Evolutionary conservation across 1,139 yeast genomes (phyloP), one percentile per base, ranked within the genome.

Genomic region (Geotrichum phurueaensis): DNA sequence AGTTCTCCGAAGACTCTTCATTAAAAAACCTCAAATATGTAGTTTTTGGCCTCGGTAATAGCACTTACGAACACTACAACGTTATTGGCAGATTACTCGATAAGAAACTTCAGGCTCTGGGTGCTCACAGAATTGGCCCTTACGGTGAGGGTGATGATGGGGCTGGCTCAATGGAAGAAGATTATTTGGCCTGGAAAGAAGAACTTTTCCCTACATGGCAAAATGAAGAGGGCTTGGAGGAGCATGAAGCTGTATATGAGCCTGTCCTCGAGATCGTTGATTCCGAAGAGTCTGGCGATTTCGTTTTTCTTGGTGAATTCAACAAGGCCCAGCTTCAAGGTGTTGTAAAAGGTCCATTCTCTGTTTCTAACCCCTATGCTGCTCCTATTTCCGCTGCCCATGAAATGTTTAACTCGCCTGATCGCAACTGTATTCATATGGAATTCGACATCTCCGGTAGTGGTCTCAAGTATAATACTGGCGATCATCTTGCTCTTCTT

Each of bases 61-160:
- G 94, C 57, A 91, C 97, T 47, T 92, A 92, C 71, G 98, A 92
- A 74, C 86, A 87, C 73, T 92, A 81, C 79, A 92, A 92, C 72
- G 91, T 87, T 58, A 85, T 92, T 67, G 96, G 96, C 58, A 82
- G 84, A 64, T 83, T 82, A 66, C 78, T 87, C 56, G 75, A 76
- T 65, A 75, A 78, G 60, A 78, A 84, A 57, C 78, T 85, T 62
- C 71, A 69, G 52, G 79, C 78, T 50, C 84, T 88, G 58, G 94
- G 94, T 58, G 97, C 94, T 36, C 80, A 80, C 57, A 73, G 85
- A 60, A 77, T 92, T 62, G 95, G 95, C 56, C 80, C 78, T 31
- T 82, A 83, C 63, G 97, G 98, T 59, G 84, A 85, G 75, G 99
- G 97, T 73, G 99, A 92, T 72, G 99, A 92, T 70, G 97, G 97